These are phyloP conservation scores for Russula griseocarnosa DNA, from an alignment of 768 basidiomycete genomes.

Conservation along the genomic window DNA sequence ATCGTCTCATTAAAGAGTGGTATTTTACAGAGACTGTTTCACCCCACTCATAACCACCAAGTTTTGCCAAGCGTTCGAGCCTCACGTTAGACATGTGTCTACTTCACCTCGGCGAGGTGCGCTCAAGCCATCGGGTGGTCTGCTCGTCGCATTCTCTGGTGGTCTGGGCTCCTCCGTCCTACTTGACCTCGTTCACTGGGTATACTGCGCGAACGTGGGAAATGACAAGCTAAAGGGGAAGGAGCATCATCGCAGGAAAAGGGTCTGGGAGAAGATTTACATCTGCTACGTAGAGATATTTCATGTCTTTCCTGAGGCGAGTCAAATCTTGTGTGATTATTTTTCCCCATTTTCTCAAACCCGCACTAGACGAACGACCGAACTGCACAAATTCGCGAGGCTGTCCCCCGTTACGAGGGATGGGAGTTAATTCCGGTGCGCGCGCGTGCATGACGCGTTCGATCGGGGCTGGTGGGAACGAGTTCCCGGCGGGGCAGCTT, in stretches of 20 bases:
- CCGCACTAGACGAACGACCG: conserved; percentile 48
- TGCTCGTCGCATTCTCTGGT: conserved; percentile 70
- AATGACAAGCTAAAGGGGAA: conserved; percentile 43
- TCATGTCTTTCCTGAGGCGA: conserved; percentile 56
- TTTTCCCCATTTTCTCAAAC: neutral
- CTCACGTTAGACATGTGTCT: conserved; percentile 53
- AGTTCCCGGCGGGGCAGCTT: conserved; percentile 37
- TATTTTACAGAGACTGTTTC: conserved; percentile 55
- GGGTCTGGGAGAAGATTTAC: conserved; percentile 57
- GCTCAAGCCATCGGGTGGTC: conserved; percentile 62
- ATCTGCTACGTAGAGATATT: conserved; percentile 72
- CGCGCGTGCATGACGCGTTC: conserved; percentile 74
- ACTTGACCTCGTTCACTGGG: conserved; percentile 59
- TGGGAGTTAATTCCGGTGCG: conserved; percentile 60
- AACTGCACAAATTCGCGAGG: conserved; percentile 47
- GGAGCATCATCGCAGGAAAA: conserved; percentile 59
- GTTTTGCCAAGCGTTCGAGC: conserved; percentile 63
- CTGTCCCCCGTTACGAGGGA: conserved; percentile 46
- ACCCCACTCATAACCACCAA: conserved; percentile 55
- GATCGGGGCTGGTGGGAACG: conserved; percentile 61
- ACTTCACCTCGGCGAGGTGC: conserved; percentile 54
- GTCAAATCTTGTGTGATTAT: conserved; percentile 30
- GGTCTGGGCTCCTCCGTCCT: conserved; percentile 72
- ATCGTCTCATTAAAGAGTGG: conserved; percentile 22
- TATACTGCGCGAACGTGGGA: conserved; percentile 45